Evolutionary conservation across 2,329 filamentous ascomycete species (phyloP), one percentile per base, ranked within the genome.

Genomic region (Colletotrichum sojae): DNA sequence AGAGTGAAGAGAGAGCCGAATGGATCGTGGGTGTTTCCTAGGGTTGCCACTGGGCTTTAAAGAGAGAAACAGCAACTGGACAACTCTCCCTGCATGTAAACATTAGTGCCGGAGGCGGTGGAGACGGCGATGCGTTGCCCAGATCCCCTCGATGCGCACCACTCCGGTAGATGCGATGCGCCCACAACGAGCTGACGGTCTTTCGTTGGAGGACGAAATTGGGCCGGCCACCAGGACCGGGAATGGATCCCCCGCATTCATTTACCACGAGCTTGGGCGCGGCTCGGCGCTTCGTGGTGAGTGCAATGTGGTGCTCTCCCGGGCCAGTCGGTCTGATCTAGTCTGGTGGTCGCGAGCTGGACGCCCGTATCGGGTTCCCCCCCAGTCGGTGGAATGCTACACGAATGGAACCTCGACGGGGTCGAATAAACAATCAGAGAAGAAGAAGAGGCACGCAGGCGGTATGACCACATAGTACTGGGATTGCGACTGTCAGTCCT

Each of bases 201-300:
- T 39, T 46, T 69, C 51, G 67, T 69, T 69, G 67, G 67, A 66
- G 62, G 62, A 66, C 62, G 62, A 61, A 52, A 69, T 69, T 69
- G 51, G 16, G 43, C 67, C 55, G 49, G 22, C 55, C 45, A 51
- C 40, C 52, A 43, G 25, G 56, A 66, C 62, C 55, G 66, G 67
- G 36, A 22, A 61, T 39, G 18, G n/a, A 56, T 15, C 55, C 51
- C 66, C 63, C 67, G 62, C 52, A 43, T 67, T 60, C 62, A 61
- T 69, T 31, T 69, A 61, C 51, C 39, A 40, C 46, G 45, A 56
- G 55, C 43, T 52, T 25, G 51, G 36, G n/a, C 22, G 36, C 45
- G 55, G 55, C 62, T 69, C 62, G 55, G 56, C 67, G 52, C 20
- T 20, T 40, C 45, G 40, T 25, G 43, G 25, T 39, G 22, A 6